Evolutionary conservation across 371 early-diverging fungal species (phyloP).

Genomic region (Zychaea mexicana): DNA sequence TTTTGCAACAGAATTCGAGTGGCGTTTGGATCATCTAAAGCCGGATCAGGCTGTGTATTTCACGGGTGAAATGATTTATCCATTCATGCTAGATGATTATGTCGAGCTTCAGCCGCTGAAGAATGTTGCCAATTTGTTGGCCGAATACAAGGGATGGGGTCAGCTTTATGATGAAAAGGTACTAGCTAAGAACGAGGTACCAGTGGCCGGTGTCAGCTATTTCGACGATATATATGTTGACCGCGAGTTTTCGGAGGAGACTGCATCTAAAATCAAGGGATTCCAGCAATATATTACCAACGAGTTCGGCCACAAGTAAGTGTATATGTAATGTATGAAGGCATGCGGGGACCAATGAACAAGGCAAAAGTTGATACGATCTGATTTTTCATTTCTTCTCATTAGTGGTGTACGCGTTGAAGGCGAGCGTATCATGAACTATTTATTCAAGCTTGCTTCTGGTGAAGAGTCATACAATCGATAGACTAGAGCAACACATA

Average conservation of each 20-base stretch:
- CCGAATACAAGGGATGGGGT: conserved; percentile 60
- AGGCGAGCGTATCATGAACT: conserved; percentile 53
- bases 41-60: conserved; percentile 39
- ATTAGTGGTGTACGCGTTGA: conserved; percentile 59
- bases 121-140: conserved; percentile 62
- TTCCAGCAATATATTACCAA: conserved; percentile 75
- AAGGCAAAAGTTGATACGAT: background rate
- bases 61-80: conserved; percentile 72
- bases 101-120: conserved; percentile 63
- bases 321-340: background rate
- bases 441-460: conserved; percentile 62
- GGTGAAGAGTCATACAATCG: conserved; percentile 53
- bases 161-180: conserved; percentile 57
- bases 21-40: conserved; percentile 41
- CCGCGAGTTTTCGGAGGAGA: conserved; percentile 62
- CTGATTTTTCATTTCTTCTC: background rate
- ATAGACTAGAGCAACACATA: no score
- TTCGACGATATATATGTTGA: conserved; percentile 79
- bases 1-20: conserved; percentile 55
- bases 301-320: conserved; percentile 74
- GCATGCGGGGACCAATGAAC: background rate
- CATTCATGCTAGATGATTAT: conserved; percentile 80
- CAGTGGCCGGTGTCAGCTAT: conserved; percentile 70
- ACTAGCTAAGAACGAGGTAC: conserved; percentile 55
- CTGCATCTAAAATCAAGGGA: conserved; percentile 60